Evolutionary conservation across 768 basidiomycete genomes (phyloP).

Genomic region (Gymnopilus junonius): DNA sequence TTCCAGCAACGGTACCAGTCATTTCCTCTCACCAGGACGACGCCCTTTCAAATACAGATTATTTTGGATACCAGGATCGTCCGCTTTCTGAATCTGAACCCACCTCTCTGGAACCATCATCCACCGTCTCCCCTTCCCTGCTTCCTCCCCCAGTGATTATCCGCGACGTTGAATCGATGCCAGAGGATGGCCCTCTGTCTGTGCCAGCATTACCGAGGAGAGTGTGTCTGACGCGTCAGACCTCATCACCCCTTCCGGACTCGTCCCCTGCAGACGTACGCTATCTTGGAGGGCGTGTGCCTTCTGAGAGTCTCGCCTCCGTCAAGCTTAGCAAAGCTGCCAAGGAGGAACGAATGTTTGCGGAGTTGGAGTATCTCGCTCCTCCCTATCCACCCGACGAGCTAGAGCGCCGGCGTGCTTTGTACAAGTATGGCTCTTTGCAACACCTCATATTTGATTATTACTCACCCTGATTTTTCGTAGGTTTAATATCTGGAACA

Average conservation of each 20-base stretch:
- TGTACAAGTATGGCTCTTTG: conserved; percentile 69
- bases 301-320: conserved; percentile 31
- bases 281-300: conserved; percentile 35
- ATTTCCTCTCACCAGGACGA: conserved; percentile 2
- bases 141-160: conserved; percentile 8
- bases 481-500: conserved; percentile 91
- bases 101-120: conserved; percentile 4
- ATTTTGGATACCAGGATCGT: conserved; percentile 24
- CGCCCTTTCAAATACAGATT: conserved; percentile 16
- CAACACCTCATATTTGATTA: neutral
- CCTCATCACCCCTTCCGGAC: conserved; percentile 65
- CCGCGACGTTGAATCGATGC: conserved; percentile 9
- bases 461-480: neutral
- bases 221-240: conserved; percentile 61
- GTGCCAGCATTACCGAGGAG: conserved; percentile 56
- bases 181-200: conserved; percentile 30
- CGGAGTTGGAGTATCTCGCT: conserved; percentile 67
- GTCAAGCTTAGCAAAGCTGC: conserved; percentile 50
- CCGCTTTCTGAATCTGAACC: conserved; percentile 5
- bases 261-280: conserved; percentile 37
- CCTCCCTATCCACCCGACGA: conserved; percentile 90
- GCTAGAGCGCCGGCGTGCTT: conserved; percentile 75
- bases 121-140: neutral
- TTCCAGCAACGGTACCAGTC: conserved; percentile 23
- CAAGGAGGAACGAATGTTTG: conserved; percentile 72